These are phyloP conservation scores for Sanguinoderma infundibulare DNA, from an alignment of 1,284 basidiomycete genomes.

Conservation along the genomic window DNA sequence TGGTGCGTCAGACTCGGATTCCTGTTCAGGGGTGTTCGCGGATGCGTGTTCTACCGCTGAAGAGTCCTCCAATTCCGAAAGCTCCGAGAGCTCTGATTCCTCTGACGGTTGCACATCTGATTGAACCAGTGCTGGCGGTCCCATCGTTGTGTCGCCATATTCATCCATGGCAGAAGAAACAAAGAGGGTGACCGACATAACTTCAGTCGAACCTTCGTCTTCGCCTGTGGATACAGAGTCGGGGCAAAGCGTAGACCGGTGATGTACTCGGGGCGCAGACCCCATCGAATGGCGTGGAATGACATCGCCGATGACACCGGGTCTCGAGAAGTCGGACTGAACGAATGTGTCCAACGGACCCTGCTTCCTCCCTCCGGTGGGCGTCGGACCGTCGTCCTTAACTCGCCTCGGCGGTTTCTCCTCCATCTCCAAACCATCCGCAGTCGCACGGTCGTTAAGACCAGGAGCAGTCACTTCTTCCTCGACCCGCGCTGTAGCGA, in stretches of 20 bases:
- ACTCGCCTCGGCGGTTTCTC: neutral
- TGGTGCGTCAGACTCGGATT: neutral
- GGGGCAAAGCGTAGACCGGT: no score
- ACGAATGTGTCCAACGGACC: neutral
- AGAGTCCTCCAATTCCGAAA: neutral
- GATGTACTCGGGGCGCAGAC: neutral
- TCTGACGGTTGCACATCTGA: neutral
- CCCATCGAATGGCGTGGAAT: neutral
- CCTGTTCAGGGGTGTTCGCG: neutral
- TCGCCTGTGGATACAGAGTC: neutral
- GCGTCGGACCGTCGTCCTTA: neutral
- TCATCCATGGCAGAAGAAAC: neutral
- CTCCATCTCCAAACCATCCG: neutral
- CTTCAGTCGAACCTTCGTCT: no score
- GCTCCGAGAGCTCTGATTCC: conserved; percentile 1
- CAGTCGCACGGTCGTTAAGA: neutral
- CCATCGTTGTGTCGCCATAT: neutral
- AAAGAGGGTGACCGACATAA: neutral
- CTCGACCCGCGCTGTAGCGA: neutral
- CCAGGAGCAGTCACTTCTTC: neutral
- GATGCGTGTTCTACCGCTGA: neutral
- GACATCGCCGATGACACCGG: neutral
- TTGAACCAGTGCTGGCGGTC: neutral
- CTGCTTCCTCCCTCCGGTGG: neutral
- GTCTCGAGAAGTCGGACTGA: neutral